phyloP scores from a whole-genome alignment of 495 filamentous ascomycete genomes.

The Lasiosphaeria ovina region DNA sequence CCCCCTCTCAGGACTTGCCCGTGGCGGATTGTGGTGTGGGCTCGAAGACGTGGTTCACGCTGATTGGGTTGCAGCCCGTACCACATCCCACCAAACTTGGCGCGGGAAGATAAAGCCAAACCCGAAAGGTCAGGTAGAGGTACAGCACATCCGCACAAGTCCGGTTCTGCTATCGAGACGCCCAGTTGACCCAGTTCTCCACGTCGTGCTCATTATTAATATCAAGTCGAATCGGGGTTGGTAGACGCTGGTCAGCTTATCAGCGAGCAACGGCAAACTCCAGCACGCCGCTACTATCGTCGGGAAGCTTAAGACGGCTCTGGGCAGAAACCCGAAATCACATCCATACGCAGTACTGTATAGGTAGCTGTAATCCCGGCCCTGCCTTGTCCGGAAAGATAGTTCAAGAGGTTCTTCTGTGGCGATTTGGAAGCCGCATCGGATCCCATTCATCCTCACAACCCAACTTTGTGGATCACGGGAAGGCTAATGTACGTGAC shows the following conservation, averaged over 20 bases:
- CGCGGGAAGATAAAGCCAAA: conserved; percentile 39
- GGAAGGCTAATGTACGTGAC: conserved; percentile 12
- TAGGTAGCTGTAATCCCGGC: too few relatives aligned
- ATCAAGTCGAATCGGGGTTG: not conserved
- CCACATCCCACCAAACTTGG: conserved; percentile 30
- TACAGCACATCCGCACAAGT: conserved; percentile 21
- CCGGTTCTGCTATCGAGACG: conserved; percentile 26
- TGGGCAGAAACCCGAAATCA: too few relatives aligned
- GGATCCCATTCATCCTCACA: not conserved
- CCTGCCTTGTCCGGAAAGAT: too few relatives aligned
- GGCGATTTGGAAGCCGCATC: not conserved
- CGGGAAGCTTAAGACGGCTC: too few relatives aligned
- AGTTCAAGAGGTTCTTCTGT: not conserved
- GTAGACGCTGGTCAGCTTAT: too few relatives aligned
- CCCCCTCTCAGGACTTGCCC: conserved; percentile 20
- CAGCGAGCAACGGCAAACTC: too few relatives aligned
- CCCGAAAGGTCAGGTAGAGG: conserved; percentile 27
- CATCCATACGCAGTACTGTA: too few relatives aligned
- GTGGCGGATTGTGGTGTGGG: conserved; percentile 32
- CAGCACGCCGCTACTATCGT: too few relatives aligned
- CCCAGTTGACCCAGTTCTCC: conserved; percentile 9
- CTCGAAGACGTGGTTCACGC: conserved; percentile 38
- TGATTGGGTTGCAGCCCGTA: conserved; percentile 33
- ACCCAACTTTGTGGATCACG: conserved; percentile 12
- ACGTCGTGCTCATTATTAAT: too few relatives aligned